Conservation (phyloP, 129 eudicot genomes). For the Saussurea involucrata region DNA sequence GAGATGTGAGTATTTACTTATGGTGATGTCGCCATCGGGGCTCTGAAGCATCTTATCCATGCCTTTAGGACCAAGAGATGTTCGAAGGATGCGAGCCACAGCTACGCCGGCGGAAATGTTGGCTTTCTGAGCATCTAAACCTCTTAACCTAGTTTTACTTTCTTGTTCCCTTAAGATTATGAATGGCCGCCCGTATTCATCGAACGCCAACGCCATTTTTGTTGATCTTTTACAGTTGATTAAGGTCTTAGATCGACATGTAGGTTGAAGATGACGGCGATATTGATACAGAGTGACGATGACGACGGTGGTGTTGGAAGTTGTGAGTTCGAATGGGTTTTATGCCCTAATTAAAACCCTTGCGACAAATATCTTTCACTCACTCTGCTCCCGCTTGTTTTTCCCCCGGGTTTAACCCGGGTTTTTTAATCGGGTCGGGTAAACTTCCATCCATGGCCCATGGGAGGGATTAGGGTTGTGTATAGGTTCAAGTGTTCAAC, state of each 20-base stretch:
- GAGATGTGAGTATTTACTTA: constrained; percentile 41
- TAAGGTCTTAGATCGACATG: constrained; percentile 15
- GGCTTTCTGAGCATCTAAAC: constrained; percentile 92
- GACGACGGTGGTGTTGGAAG: background rate
- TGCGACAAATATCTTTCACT: background rate
- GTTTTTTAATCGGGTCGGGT: background rate
- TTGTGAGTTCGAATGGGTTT: background rate
- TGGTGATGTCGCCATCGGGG: constrained; percentile 95
- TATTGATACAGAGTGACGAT: constrained; percentile 19
- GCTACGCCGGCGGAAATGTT: constrained; percentile 98
- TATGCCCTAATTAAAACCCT: background rate
- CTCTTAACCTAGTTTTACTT: constrained; percentile 69
- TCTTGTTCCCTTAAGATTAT: constrained; percentile 84
- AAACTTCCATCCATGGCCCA: background rate
- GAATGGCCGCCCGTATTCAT: constrained; percentile 89
- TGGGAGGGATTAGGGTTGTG: too few relatives aligned
- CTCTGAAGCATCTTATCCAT: constrained; percentile 98
- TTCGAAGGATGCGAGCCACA: constrained; percentile 90
- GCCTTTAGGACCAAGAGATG: constrained; percentile 97
- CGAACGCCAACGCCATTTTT: constrained; percentile 91
- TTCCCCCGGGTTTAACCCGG: background rate
- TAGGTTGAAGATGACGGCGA: background rate
- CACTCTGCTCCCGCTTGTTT: background rate
- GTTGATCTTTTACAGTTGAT: background rate
- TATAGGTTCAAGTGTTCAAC: too few relatives aligned